Conservation (phyloP, 208 protist species). For the Leishmania martiniquensis region DNA sequence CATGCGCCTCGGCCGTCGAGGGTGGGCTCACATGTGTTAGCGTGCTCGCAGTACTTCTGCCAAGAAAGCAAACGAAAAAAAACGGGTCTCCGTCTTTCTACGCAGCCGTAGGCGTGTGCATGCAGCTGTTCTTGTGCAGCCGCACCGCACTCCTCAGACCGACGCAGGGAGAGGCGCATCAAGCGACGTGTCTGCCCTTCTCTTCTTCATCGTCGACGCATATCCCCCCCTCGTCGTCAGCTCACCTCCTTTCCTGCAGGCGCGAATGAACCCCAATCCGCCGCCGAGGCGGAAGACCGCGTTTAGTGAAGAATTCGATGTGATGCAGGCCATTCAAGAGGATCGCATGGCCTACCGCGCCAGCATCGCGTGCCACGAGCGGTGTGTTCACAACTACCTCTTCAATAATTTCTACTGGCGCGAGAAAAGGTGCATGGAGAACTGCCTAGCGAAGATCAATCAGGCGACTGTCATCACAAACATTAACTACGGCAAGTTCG, state of each 20-base stretch:
- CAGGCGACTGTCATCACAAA: conserved; percentile 88
- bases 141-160: not conserved
- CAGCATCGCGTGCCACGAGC: conserved; percentile 79
- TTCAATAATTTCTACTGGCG: conserved; percentile 79
- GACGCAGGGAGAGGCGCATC: not conserved
- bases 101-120: not conserved
- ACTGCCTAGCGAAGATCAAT: conserved; percentile 89
- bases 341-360: conserved; percentile 83
- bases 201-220: conserved; percentile 12
- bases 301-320: conserved; percentile 83
- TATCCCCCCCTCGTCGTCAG: not conserved
- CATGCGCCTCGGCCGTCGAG: not conserved
- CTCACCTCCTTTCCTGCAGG: not conserved
- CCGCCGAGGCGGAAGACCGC: conserved; percentile 44
- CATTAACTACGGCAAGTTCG: conserved; percentile 83
- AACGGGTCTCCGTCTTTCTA: not conserved
- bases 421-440: conserved; percentile 86
- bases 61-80: not conserved
- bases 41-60: no score
- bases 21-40: not conserved
- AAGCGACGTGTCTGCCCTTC: conserved; percentile 2
- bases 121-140: not conserved
- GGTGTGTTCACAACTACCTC: conserved; percentile 79
- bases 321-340: conserved; percentile 86
- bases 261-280: conserved; percentile 30